phyloP scores from a whole-genome alignment of 2,329 filamentous ascomycete species.

The Microcera coccophila region DNA sequence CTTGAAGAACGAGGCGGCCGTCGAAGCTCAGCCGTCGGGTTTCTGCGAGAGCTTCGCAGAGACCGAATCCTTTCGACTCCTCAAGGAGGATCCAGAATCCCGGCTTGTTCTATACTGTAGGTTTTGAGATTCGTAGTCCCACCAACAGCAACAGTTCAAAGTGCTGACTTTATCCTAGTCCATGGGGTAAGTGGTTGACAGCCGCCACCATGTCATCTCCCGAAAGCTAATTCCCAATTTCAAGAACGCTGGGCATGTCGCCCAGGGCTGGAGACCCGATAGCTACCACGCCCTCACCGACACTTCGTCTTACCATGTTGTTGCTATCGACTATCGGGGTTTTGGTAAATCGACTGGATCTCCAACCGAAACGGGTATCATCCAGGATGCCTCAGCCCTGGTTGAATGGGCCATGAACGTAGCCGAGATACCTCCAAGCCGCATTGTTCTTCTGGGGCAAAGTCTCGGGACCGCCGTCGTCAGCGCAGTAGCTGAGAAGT shows the following conservation, averaged over 20 bases:
- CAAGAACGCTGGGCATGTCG: conserved; percentile 81
- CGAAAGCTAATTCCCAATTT: too few species aligned
- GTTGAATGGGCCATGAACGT: conserved; percentile 67
- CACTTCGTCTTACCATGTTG: conserved; percentile 70
- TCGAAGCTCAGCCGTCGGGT: conserved; percentile 51
- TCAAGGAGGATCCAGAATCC: conserved; percentile 60
- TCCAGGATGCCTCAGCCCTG: conserved; percentile 70
- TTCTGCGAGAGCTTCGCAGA: conserved; percentile 51
- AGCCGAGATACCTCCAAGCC: conserved; percentile 61
- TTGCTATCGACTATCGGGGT: conserved; percentile 89
- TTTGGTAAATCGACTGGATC: conserved; percentile 77
- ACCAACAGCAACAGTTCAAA: too few species aligned
- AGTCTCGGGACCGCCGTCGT: conserved; percentile 85
- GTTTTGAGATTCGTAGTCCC: conserved; percentile 14
- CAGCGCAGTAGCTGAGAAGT: conserved; percentile 68
- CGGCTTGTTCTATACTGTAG: conserved; percentile 62
- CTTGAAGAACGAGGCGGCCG: conserved; percentile 61
- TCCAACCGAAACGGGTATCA: conserved; percentile 76
- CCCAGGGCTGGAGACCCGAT: conserved; percentile 69
- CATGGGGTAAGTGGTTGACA: conserved; percentile 60
- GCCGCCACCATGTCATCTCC: too few species aligned
- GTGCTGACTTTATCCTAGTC: conserved; percentile 39
- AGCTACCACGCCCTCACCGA: conserved; percentile 75
- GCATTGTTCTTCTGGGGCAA: conserved; percentile 80
- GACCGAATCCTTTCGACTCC: conserved; percentile 56